phyloP scores from a whole-genome alignment of 805 yeast species.

The Zygoascus flipseniorum region DNA sequence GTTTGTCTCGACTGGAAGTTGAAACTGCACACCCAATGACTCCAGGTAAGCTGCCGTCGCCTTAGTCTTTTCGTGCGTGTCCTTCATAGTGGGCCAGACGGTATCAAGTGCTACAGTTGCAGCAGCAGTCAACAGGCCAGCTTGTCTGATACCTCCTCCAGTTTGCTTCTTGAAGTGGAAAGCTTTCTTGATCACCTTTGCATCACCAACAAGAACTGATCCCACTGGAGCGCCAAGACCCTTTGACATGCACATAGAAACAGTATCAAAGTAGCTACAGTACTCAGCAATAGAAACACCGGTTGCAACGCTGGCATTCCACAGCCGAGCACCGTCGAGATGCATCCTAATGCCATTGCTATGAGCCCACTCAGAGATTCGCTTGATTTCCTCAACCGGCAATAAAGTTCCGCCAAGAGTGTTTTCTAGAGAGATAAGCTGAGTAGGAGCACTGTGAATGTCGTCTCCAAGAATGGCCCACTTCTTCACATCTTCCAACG shows the following conservation, averaged over 20 bases:
- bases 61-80: slow-evolving; percentile 44
- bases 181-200: slow-evolving; percentile 53
- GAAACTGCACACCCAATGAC: slow-evolving; percentile 44
- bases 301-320: slow-evolving; percentile 79
- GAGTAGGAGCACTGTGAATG: slow-evolving; percentile 84
- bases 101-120: slow-evolving; percentile 71
- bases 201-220: slow-evolving; percentile 67
- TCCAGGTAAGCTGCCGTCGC: slow-evolving; percentile 34
- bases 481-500: slow-evolving; percentile 69
- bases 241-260: slow-evolving; percentile 81
- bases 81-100: slow-evolving; percentile 49
- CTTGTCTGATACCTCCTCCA: slow-evolving; percentile 91
- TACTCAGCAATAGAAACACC: slow-evolving; percentile 62
- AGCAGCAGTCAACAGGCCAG: slow-evolving; percentile 74
- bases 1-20: slow-evolving; percentile 74
- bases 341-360: slow-evolving; percentile 55
- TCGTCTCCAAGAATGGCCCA: slow-evolving; percentile 68
- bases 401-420: slow-evolving; percentile 75
- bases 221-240: slow-evolving; percentile 94
- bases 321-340: slow-evolving; percentile 91
- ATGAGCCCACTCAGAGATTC: slow-evolving; percentile 63
- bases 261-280: slow-evolving; percentile 75
- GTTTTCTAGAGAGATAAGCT: slow-evolving; percentile 76
- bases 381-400: slow-evolving; percentile 70
- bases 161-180: slow-evolving; percentile 83